Evolutionary conservation across 768 basidiomycete species (phyloP).

Genomic region (Calvatia gigantea): DNA sequence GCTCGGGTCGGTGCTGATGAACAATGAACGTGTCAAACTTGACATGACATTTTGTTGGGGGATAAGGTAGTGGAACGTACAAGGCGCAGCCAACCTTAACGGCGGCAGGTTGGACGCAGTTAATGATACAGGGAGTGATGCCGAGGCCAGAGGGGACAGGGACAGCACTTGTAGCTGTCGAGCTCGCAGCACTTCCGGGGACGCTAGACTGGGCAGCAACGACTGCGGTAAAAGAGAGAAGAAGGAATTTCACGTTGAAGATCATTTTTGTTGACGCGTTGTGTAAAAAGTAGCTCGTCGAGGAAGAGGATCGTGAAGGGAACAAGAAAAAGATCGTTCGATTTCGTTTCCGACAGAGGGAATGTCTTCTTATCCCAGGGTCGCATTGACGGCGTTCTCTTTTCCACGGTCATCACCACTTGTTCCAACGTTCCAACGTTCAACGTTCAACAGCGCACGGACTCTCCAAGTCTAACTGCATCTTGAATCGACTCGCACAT

Average conservation of each 20-base stretch:
- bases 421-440: no score
- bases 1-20: conserved; percentile 15
- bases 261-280: not conserved
- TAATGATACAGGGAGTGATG: conserved; percentile 19
- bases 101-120: conserved; percentile 19
- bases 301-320: not conserved
- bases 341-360: not conserved
- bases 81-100: conserved; percentile 14
- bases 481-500: no score
- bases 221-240: not conserved
- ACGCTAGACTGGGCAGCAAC: conserved; percentile 2
- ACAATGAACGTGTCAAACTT: not conserved
- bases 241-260: not conserved
- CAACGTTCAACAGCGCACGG: not conserved
- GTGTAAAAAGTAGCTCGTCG: not conserved
- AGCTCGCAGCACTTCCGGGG: not conserved
- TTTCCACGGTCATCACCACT: conserved; percentile 8
- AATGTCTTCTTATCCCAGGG: not conserved
- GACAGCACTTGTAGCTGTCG: not conserved
- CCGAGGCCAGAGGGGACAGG: conserved; percentile 8
- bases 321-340: not conserved
- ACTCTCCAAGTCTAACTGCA: not conserved
- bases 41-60: not conserved
- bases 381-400: not conserved
- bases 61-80: conserved; percentile 12